Evolutionary conservation across 768 basidiomycete species (phyloP).

Genomic region (Russula virescens): DNA sequence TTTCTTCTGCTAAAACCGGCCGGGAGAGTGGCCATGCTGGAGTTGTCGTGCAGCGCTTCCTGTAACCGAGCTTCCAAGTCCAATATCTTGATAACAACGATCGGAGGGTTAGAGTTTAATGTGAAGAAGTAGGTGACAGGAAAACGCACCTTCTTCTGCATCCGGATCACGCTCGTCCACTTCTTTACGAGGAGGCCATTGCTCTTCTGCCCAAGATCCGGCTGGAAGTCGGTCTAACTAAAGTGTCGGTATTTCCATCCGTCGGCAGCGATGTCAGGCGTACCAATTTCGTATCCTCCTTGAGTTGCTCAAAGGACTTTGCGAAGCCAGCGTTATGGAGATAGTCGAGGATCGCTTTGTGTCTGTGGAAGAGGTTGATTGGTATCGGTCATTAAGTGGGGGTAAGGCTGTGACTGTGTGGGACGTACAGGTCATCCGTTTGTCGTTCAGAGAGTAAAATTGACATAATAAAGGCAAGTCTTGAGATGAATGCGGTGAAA

Average conservation of each 20-base stretch:
- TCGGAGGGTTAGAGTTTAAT: not conserved
- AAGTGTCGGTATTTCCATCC: constrained; percentile 1
- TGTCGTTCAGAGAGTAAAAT: constrained; percentile 20
- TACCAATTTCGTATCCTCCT: constrained; percentile 27
- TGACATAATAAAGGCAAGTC: constrained; percentile 7
- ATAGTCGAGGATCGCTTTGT: constrained; percentile 37
- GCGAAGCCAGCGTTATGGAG: constrained; percentile 31
- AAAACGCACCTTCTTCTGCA: constrained; percentile 25
- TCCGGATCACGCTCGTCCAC: constrained; percentile 27
- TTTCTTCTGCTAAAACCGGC: constrained; percentile 32
- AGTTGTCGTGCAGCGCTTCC: constrained; percentile 44
- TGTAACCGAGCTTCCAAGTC: constrained; percentile 53
- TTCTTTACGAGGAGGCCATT: constrained; percentile 26
- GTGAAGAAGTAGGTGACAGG: not conserved
- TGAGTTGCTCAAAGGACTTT: constrained; percentile 33
- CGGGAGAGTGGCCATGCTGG: constrained; percentile 31
- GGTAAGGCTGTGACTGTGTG: not conserved
- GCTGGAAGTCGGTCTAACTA: constrained; percentile 30
- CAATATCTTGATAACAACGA: constrained; percentile 42
- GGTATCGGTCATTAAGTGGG: not conserved
- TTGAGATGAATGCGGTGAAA: not conserved
- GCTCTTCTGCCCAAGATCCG: constrained; percentile 27
- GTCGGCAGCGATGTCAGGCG: not conserved
- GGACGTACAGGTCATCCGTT: constrained; percentile 19
- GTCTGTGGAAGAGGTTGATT: constrained; percentile 25